Evolutionary conservation across 495 filamentous ascomycete genomes (phyloP), one percentile per base, ranked within the genome.

Genomic region (Astrothelium subdiscretum): DNA sequence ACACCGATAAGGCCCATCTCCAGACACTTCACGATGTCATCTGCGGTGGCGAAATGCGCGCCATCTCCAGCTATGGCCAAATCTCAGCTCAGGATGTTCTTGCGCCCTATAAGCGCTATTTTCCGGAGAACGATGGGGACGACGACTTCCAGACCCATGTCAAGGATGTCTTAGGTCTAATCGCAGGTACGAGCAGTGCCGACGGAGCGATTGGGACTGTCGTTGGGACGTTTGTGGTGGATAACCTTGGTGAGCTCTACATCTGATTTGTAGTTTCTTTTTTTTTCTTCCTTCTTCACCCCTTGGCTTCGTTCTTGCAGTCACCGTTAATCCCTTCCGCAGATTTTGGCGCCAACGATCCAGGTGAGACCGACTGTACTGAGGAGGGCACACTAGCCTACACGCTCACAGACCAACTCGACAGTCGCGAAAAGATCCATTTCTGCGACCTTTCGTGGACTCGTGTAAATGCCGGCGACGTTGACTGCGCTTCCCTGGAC

Each of bases 191-290:
- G 54, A 58, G 54, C 54, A 32, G 0, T 58, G 29, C 54, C 24
- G 54, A 58, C 54, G 54, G 54, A 29, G 54, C 54, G 6, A 58
- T 58, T 58, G 54, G 54, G 24, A 58, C 8, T 29, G 24, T 58
- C 54, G 54, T 58, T 35, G 54, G 54, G 24, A 58, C 54, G 2
- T 58, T 58, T 58, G 54, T 58, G 26, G 54, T 58, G 10, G 54
- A 58, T 58, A 58, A 58, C 54, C 54, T 58, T 58, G 54, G 54
- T 58, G 54, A 58, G 54, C 24, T 58, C 54, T 24, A 58, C 54
- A 26, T 58, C n/a, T 13, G 24, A 6, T 58, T 6, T 58, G 54
- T 58, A 58, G n/a, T n/a, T n/a, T n/a, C n/a, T n/a, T n/a, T n/a
- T n/a, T n/a, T n/a, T n/a, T n/a, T n/a, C n/a, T n/a, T n/a, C n/a